Base-by-base conservation (phyloP, 1,139 yeast genomes). In the Taiozyma onychis region DNA sequence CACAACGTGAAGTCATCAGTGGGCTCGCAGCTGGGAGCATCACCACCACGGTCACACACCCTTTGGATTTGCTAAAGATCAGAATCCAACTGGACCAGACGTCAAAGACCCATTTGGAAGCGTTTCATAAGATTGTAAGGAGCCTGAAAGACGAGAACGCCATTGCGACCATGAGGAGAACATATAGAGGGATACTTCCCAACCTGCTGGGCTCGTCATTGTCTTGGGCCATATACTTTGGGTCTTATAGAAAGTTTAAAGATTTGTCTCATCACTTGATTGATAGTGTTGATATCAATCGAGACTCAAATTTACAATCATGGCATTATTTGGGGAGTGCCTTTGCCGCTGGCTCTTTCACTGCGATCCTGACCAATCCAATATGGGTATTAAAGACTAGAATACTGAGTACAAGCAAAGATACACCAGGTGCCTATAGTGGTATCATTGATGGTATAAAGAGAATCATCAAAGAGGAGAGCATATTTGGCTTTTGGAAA, bases 301-400 rank as follows among this genome's bases (percentile, higher is more conserved):
- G 57, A 27, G 63, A 61, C 43, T 53, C 61, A 3, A 49, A 52
- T 24, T 48, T 61, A 26, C 49, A 54, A 39, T 58, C 63, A 41
- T 65, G 58, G 43, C 71, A 73, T 48, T 83, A 80, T 60, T 60
- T 83, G 44, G 50, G 69, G 4, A 70, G 85, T 47, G 85, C 88
- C 2, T 74, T 80, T 45, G 54, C 73, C 4, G 91, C 98, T 0
- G 99, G 99, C 0, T 62, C 83, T 32, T 61, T 82, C 10, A 89
- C 97, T 0, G 78, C 95, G 1, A 55, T 88, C 0, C 47, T 87
- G 16, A 91, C 99, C 1, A 93, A 90, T 65, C 99, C 99, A 0
- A 77, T 93, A 6, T 89, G 97, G 97, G 95, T 89, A 4, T 67
- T 89, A 42, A 93, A 93, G 67, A 93, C 99, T 0, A 74, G 98